Evolutionary conservation across 768 basidiomycete genomes (phyloP), one percentile per base, ranked within the genome.

Genomic region (Crepidotus variabilis): DNA sequence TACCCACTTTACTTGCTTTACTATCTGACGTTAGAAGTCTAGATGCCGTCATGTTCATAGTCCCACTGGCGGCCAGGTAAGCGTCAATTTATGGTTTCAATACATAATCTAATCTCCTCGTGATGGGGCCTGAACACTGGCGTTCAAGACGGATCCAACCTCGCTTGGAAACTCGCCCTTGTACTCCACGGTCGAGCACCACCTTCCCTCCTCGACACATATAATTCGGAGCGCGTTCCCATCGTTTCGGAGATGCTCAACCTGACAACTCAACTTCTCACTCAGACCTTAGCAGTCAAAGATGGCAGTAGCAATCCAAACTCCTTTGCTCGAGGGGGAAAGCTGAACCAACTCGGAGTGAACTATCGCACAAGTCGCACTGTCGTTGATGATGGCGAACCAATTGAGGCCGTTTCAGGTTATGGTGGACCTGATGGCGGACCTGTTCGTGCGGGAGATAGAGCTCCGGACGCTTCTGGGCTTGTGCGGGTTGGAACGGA

Each of bases 301-400:
- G 11, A 57, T 57, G 16, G 5, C 52, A n/a, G n/a, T 52, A 6
- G 63, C 63, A 62, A 55, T 61, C 13, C 60, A 62, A 18, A 52
- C 61, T 13, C 56, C 57, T 5, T 61, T 62, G 9, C 60, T 65
- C 3, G 58, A 78, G 6, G 18, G 5, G 39, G 39, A 11, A 43
- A 16, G 13, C 13, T 43, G 11, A 63, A 65, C 16, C 78, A 80
- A 65, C 74, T 82, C 18, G 80, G 78, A 5, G 70, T 83, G 50
- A 84, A 83, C 66, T 84, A 79, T 62, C 74, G 83, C 2, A 75
- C 75, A 63, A 83, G 82, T 59, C 62, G 74, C 0, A 70, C 82
- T 28, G 69, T 82, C 0, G 20, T 78, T 20, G 82, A 83, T 51
- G 75, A 75, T 22, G 61, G 61, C 7, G 21, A 59, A 28, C 54